These are phyloP conservation scores for Magnolia changhungtana DNA, from an alignment of 164 flowering plant genomes.

Conservation along the genomic window DNA sequence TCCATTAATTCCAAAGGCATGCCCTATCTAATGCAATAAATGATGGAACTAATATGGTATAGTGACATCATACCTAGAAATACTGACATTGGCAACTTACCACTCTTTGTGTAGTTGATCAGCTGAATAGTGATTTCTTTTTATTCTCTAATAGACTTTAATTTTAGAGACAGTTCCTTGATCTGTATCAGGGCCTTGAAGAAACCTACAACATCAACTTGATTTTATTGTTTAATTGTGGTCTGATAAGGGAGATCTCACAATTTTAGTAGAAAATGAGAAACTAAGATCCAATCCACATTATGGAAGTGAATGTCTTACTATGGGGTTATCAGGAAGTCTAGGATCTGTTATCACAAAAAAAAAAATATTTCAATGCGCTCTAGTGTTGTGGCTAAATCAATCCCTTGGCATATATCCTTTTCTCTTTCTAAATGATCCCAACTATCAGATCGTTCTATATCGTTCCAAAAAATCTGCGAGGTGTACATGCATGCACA, in stretches of 20 bases:
- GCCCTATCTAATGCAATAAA: no score
- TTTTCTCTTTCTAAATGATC: constrained; percentile 66
- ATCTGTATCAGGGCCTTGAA: constrained; percentile 99
- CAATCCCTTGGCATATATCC: constrained; percentile 91
- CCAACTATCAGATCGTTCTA: constrained; percentile 67
- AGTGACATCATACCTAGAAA: no score
- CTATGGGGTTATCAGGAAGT: constrained; percentile 95
- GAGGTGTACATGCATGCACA: no score
- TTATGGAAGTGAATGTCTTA: constrained; percentile 33
- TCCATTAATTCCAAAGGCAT: no score
- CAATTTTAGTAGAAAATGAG: not conserved
- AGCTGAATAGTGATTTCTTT: constrained; percentile 92
- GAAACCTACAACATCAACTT: constrained; percentile 52
- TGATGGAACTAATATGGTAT: no score
- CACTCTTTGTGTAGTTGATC: constrained; percentile 88
- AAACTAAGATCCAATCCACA: no score
- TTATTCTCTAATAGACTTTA: constrained; percentile 84
- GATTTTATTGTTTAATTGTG: no score
- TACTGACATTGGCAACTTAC: no score
- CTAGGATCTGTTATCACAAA: constrained; percentile 97
- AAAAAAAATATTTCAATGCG: constrained; percentile 96
- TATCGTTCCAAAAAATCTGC: constrained; percentile 25
- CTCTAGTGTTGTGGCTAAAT: constrained; percentile 92
- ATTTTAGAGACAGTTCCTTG: constrained; percentile 77
- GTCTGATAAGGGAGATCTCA: no score